phyloP scores from a whole-genome alignment of 2,329 filamentous ascomycete species.

The Knoxdaviesia proteae region DNA sequence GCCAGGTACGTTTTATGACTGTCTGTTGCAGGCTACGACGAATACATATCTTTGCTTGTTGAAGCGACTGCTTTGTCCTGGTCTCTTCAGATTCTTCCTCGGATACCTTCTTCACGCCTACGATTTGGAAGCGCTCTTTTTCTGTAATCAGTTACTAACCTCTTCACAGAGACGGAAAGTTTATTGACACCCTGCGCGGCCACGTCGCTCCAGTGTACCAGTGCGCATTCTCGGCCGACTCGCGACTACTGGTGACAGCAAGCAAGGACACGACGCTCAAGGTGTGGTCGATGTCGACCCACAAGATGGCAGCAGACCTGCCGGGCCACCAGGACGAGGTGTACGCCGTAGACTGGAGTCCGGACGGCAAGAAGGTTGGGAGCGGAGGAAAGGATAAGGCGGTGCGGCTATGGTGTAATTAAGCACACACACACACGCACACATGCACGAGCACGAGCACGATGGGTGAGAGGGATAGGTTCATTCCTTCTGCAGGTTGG shows the following conservation, averaged over 20 bases:
- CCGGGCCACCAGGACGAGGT: constrained; percentile 86
- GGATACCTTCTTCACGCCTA: too few relatives aligned
- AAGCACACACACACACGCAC: constrained; percentile 3
- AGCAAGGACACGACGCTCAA: constrained; percentile 89
- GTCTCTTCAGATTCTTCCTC: too few relatives aligned
- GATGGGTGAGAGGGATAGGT: too few relatives aligned
- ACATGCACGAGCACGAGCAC: too few relatives aligned
- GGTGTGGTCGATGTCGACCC: constrained; percentile 77
- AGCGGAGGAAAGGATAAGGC: constrained; percentile 88
- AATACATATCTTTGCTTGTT: too few relatives aligned
- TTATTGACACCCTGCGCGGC: constrained; percentile 70
- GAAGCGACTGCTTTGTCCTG: too few relatives aligned
- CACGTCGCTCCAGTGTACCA: constrained; percentile 86
- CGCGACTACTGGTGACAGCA: constrained; percentile 65
- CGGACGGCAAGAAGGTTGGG: constrained; percentile 70
- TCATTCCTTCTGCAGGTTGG: too few relatives aligned
- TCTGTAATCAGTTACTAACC: not conserved
- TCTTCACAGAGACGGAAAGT: constrained; percentile 39
- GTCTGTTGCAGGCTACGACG: too few relatives aligned
- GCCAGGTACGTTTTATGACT: constrained; percentile 29
- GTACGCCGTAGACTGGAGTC: constrained; percentile 86
- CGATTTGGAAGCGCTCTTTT: constrained; percentile 2
- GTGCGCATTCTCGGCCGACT: constrained; percentile 81
- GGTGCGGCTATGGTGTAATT: constrained; percentile 45
- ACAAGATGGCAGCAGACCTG: constrained; percentile 60